Percentiles rank a stretch among this genome's conserved stretches.
Evolutionary conservation across 805 yeast genomes (phyloP).

Genomic region (Ogataea siamensis): DNA sequence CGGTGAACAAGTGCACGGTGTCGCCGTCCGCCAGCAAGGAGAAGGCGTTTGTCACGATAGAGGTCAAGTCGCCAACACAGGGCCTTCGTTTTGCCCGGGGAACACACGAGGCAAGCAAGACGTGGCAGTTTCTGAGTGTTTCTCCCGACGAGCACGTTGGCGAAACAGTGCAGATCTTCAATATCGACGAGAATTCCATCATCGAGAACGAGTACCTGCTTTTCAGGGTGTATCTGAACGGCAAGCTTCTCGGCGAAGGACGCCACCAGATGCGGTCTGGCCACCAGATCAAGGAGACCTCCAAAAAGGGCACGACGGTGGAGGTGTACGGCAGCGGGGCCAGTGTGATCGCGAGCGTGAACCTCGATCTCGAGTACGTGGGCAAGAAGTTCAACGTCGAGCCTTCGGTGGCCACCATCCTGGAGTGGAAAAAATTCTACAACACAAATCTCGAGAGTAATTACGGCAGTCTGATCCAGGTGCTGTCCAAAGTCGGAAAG

Average conservation of each 20-base stretch:
- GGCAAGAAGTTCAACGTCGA: constrained; percentile 68
- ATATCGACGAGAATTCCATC: constrained; percentile 45
- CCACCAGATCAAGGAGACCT: constrained; percentile 35
- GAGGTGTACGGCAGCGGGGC: constrained; percentile 43
- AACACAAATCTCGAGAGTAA: constrained; percentile 39
- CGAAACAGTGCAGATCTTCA: constrained; percentile 64
- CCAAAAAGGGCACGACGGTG: constrained; percentile 41
- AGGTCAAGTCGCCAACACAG: constrained; percentile 51
- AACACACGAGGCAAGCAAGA: constrained; percentile 51
- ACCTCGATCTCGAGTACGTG: constrained; percentile 60
- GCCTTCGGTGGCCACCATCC: constrained; percentile 48
- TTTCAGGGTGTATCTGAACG: constrained; percentile 61
- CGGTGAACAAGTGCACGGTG: constrained; percentile 45
- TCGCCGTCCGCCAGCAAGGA: constrained; percentile 6
- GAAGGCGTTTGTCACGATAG: constrained; percentile 47
- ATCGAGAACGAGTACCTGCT: constrained; percentile 52
- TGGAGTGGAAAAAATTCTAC: constrained; percentile 50
- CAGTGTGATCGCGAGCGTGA: constrained; percentile 42
- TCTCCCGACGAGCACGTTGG: constrained; percentile 69
- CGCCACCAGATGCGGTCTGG: constrained; percentile 40
- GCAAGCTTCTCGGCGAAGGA: constrained; percentile 59
- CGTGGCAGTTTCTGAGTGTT: constrained; percentile 75
- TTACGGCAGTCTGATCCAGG: constrained; percentile 43
- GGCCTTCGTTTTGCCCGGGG: constrained; percentile 61
- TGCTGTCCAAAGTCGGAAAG: constrained; percentile 50